Base-by-base conservation (phyloP, 441 rosid genomes). In the Gossypium davidsonii region DNA sequence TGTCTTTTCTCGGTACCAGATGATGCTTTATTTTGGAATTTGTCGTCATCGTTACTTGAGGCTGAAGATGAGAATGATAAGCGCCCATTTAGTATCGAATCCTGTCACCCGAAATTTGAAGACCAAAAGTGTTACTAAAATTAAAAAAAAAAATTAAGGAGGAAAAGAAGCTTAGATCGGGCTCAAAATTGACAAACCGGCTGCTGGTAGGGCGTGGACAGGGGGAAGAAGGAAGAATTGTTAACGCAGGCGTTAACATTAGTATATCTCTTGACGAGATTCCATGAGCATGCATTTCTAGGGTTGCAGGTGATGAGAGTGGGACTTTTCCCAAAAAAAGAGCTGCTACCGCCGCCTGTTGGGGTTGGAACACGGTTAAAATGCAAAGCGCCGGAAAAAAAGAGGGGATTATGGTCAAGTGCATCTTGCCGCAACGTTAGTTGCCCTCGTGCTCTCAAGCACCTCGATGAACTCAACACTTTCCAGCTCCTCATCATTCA, bases 11-110 rank as follows among this genome's bases (percentile, higher is more conserved):
- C 58, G 12, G 53, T 25, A 2, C 71, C 51, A 25, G 81, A 49
- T 20, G 73, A 25, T 28, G 73, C 73, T 20, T 70, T 79, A 31
- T 51, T 72, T 42, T 74, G 61, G 25, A 61, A 2, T 49, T 70
- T 70, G 52, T 15, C 69, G 31, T 42, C 51, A 39, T 78, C 70
- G 57, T 71, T 74, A 61, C 59, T 76, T n/a, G 84, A 72, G 67
- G 87, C 52, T 1, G 91, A 79, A 12, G 88, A 87, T 10, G 93
- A 84, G 82, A 85, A 87, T 49, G 77, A 37, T 6, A 82, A 42
- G 72, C 84, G 84, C 25, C 83, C 86, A 65, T 78, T 79, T 15
- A 79, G 73, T 71, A 80, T 73, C 18, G 89, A 78, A n/a, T 65
- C 73, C 82, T 87, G 85, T 56, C 77, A 8, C 67, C 52, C 68